phyloP scores from a whole-genome alignment of 1,139 yeast genomes.

The Chernovozyma aurita region DNA sequence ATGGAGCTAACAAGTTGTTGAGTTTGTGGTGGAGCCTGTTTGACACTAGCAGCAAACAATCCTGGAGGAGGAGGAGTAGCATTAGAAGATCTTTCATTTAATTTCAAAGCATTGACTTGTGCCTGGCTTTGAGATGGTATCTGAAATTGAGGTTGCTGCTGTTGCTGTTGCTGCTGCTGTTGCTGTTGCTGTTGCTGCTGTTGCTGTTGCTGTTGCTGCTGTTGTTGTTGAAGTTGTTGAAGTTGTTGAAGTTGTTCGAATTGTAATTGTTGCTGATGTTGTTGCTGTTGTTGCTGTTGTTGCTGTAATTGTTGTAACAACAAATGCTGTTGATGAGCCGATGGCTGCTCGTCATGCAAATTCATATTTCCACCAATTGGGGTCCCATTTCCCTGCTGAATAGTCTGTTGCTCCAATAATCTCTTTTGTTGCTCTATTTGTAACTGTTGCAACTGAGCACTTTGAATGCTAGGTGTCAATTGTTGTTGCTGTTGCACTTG shows the following conservation, averaged over 20 bases:
- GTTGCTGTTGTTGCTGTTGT: slow-evolving; percentile 8
- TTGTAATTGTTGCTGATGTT: slow-evolving; percentile 17
- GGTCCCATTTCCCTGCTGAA: slow-evolving; percentile 1
- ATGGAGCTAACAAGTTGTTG: slow-evolving; percentile 15
- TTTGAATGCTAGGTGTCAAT: slow-evolving; percentile 15
- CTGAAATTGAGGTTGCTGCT: slow-evolving; percentile 10
- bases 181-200: slow-evolving; percentile 16
- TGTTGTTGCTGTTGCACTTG: slow-evolving; percentile 13
- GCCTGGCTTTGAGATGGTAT: slow-evolving; percentile 17
- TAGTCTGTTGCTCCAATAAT: slow-evolving; percentile 16
- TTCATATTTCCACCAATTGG: slow-evolving; percentile 3
- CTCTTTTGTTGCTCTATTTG: slow-evolving; percentile 26
- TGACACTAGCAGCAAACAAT: slow-evolving; percentile 23
- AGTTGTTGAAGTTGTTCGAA: slow-evolving; percentile 10
- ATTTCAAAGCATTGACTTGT: slow-evolving; percentile 25
- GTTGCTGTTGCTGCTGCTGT: slow-evolving; percentile 14
- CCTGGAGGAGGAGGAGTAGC: slow-evolving; percentile 46
- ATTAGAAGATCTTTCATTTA: slow-evolving; percentile 26
- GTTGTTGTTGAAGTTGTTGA: slow-evolving; percentile 12
- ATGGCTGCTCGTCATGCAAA: slow-evolving; percentile 6
- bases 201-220: slow-evolving; percentile 13
- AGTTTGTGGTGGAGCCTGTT: slow-evolving; percentile 10
- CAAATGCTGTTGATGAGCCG: slow-evolving; percentile 15
- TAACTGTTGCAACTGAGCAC: slow-evolving; percentile 23
- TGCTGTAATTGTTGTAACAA: slow-evolving; percentile 16